Conservation (phyloP, 139 green algal species). For the Chlorella sorokiniana region DNA sequence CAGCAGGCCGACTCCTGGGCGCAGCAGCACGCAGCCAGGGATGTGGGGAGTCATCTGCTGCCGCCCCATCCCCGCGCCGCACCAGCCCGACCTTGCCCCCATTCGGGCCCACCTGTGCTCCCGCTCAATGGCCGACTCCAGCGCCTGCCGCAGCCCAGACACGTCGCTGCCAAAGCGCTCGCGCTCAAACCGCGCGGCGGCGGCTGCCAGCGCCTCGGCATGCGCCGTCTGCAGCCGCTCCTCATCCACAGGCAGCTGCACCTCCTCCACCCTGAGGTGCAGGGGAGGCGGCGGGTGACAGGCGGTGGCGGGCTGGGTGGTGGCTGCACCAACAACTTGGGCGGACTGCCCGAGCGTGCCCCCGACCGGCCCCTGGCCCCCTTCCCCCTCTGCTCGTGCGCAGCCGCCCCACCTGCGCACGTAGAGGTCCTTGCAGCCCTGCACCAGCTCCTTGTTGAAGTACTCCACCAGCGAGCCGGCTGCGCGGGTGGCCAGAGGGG, state of each 20-base stretch:
- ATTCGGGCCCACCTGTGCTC: conserved; percentile 52
- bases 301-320: background rate
- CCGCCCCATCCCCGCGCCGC: too few species aligned
- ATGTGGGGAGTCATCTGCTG: too few species aligned
- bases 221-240: conserved; percentile 35
- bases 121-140: conserved; percentile 47
- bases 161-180: conserved; percentile 60
- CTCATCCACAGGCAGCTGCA: conserved; percentile 64
- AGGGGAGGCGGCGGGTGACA: background rate
- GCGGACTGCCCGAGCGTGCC: background rate
- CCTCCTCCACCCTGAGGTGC: conserved; percentile 23
- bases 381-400: background rate
- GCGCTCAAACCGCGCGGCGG: conserved; percentile 45
- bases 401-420: background rate
- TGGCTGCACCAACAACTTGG: too few species aligned
- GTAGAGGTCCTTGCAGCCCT: conserved; percentile 37
- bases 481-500: background rate
- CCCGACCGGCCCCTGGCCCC: background rate
- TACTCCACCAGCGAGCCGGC: conserved; percentile 72
- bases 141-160: conserved; percentile 42
- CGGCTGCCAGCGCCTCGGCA: conserved; percentile 20
- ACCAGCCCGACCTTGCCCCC: background rate
- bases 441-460: conserved; percentile 74
- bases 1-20: too few species aligned
- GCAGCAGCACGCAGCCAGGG: too few species aligned